Percentiles rank a stretch among this genome's conserved stretches.
These are phyloP conservation scores for Linnemannia exigua DNA, from an alignment of 192 early-diverging fungal species.

Conservation along the genomic window DNA sequence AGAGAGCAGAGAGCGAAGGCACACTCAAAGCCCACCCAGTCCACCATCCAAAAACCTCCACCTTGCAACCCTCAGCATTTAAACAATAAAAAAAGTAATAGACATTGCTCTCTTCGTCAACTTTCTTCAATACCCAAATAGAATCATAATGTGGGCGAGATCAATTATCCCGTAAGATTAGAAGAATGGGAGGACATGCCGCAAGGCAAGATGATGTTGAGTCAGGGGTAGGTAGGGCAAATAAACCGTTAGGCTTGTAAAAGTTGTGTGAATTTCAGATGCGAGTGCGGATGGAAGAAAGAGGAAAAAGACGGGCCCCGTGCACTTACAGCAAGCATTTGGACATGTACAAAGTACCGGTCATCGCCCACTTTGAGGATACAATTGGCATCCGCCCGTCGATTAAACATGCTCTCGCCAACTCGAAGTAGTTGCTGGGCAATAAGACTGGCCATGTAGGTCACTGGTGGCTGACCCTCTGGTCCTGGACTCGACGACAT, in stretches of 20 bases:
- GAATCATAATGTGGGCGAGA: background rate
- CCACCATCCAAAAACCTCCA: background rate
- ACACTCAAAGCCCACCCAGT: background rate
- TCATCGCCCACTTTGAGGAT: constrained; percentile 16
- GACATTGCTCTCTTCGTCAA: background rate
- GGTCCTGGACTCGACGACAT: background rate
- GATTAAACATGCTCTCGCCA: constrained; percentile 21
- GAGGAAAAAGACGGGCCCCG: background rate
- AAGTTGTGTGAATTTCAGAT: background rate
- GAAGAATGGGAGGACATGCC: background rate
- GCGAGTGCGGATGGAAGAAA: background rate
- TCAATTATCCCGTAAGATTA: background rate
- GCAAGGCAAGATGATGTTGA: background rate
- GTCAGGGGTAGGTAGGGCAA: background rate
- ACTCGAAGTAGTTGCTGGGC: constrained; percentile 13
- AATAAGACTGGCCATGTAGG: constrained; percentile 33
- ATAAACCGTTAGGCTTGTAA: background rate
- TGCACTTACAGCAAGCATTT: constrained; percentile 31
- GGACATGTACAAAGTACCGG: constrained; percentile 32
- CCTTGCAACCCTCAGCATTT: background rate
- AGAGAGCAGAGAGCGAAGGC: background rate
- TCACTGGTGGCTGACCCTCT: constrained; percentile 14
- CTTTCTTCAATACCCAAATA: background rate
- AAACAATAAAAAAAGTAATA: background rate
- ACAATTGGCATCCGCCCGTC: constrained; percentile 28